Conservation (phyloP, 1,284 basidiomycete genomes). For the Apiotrichum mycotoxinovorans region DNA sequence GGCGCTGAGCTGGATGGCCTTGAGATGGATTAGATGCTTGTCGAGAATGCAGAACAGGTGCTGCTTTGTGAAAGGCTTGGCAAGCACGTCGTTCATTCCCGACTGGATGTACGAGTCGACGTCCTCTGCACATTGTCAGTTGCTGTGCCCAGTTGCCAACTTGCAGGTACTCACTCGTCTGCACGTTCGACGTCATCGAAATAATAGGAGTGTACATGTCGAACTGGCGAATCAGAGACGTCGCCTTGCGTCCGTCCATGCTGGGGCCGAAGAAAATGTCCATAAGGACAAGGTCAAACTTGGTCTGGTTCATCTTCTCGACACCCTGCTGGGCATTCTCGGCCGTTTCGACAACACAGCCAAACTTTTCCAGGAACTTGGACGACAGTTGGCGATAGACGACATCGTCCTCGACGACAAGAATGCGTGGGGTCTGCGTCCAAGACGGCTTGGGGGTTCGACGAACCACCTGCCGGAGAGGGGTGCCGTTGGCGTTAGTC, state of each 20-base stretch:
- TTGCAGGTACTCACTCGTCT: constrained; percentile 57
- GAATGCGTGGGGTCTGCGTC: constrained; percentile 78
- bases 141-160: not conserved
- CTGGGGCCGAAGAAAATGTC: constrained; percentile 55
- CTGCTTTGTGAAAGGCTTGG: constrained; percentile 94
- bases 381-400: constrained; percentile 81
- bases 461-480: constrained; percentile 3
- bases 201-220: constrained; percentile 87
- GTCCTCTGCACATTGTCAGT: constrained; percentile 40
- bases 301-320: constrained; percentile 88
- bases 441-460: constrained; percentile 74
- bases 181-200: constrained; percentile 92
- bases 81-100: constrained; percentile 95
- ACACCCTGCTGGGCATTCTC: constrained; percentile 90
- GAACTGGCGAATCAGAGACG: constrained; percentile 87
- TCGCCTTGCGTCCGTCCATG: constrained; percentile 59
- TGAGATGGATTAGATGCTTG: constrained; percentile 92
- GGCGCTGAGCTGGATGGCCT: constrained; percentile 73
- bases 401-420: constrained; percentile 93
- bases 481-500: constrained; percentile 7
- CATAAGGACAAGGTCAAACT: constrained; percentile 94
- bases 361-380: constrained; percentile 94
- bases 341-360: constrained; percentile 89
- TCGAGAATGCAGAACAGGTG: constrained; percentile 87
- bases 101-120: constrained; percentile 42